Evolutionary conservation across 345 rosid genomes (phyloP), one percentile per base, ranked within the genome.

Genomic region (Microcos paniculata): DNA sequence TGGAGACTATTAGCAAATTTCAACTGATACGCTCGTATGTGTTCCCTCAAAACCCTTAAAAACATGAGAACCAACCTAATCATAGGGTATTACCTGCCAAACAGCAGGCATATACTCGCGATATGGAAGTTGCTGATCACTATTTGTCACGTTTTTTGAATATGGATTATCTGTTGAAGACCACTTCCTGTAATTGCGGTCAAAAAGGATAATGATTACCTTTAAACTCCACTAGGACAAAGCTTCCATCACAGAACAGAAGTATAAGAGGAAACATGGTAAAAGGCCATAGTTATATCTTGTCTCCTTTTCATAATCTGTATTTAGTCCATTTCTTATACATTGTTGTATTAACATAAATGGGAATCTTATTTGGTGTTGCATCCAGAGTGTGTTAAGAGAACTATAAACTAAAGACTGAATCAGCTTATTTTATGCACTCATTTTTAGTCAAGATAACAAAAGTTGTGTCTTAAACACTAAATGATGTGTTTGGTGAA

Each of bases 21-120:
- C 35, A 49, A 49, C 28, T 69, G 43, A 26, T 28, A 67, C 64
- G 67, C 71, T 35, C 40, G 6, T 35, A 7, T 35, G 40, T 35
- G 40, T 35, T 2, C 30, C 74, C 26, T 48, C 42, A 75, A 42
- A 75, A 11, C 19, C 70, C 64, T 2, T 70, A 48, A 71, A 62
- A 74, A 26, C 38, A 51, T 49, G 24, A 42, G 49, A 59, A 45
- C 38, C 72, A 68, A 31, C 65, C 61, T 16, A 77, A 73, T 49
- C 62, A 35, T 76, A 31, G 45, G 58, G 73, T 46, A 70, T 74
- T 76, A 92, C 98, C 95, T 90, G 97, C 98, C 97, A 94, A 69
- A 85, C 81, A 80, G 88, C 87, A 63, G 98, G 94, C 96, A 94
- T 94, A 80, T 87, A 90, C 80, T 92, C 98, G 66, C 89, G 94